Base-by-base conservation (phyloP, 495 filamentous ascomycete genomes). In the Clavariopsis aquatica region DNA sequence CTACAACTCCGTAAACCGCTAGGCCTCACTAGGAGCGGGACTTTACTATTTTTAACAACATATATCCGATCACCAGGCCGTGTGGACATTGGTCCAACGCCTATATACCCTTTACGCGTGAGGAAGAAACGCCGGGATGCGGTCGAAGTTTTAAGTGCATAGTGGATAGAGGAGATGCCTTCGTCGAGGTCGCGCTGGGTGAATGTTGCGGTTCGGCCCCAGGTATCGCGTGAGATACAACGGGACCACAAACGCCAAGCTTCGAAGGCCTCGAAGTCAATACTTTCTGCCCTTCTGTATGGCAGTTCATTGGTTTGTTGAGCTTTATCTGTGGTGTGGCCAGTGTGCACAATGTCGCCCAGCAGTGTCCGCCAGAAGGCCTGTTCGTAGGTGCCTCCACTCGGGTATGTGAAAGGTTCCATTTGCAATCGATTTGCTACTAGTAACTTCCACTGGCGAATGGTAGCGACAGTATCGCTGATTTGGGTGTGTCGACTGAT, bases 291-390 rank as follows among this genome's bases (percentile, higher is more conserved):
- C 34, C 57, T 54, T 17, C 59, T 49, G 41, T 56, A 63, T 8
- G 58, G 5, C 13, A 10, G 22, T 1, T 60, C 10, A 28, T 49
- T 49, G 28, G 31, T 34, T 12, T 22, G 52, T 12, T n/a, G 49
- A 22, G 31, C 23, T 15, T 57, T 60, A 10, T 43, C 27, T 5
- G 49, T 3, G 45, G 13, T 27, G 34, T 13, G 31, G 6, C 31
- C 52, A 15, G 22, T 36, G 4, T 52, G 54, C 10, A 66, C 53
- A 1, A 57, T 41, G 43, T 71, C 62, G 24, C 61, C 68, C 10
- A 66, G 54, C 1, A 71, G 36, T 19, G 66, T 69, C 26, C 66
- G 47, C 69, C 69, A 69, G 51, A 71, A 71, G 1, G 66, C 66
- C 26, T 51, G 15, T 19, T 58, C 4, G 20, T 61, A 36, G 8